phyloP scores from a whole-genome alignment of 1,284 basidiomycete species.

The Gomphus bonarii region DNA sequence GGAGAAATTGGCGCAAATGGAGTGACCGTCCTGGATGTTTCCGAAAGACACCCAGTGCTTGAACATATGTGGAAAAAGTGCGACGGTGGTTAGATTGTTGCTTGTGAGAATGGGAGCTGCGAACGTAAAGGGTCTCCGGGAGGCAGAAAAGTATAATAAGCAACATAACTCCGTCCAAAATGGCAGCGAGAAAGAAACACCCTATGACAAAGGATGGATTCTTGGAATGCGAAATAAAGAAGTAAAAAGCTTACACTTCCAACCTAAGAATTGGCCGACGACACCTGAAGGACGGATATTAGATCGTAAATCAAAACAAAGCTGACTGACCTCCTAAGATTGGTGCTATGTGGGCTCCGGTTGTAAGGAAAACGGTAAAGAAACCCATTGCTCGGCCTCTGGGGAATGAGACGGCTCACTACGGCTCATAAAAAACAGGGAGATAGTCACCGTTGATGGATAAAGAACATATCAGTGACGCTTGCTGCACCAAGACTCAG shows the following conservation, averaged over 20 bases:
- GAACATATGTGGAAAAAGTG: neutral
- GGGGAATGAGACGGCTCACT: neutral
- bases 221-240: neutral
- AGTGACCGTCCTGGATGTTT: constrained; percentile 1
- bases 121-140: constrained; percentile 8
- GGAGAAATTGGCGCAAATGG: constrained; percentile 1
- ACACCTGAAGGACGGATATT: neutral
- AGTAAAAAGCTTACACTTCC: constrained; percentile 1
- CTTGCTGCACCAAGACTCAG: constrained; percentile 6
- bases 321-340: constrained; percentile 5
- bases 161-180: constrained; percentile 1
- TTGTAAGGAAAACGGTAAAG: constrained; percentile 4
- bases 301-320: neutral
- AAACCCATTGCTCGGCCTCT: constrained; percentile 8
- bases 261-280: constrained; percentile 6
- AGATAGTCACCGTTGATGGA: constrained; percentile 1
- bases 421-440: neutral
- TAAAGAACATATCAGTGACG: constrained; percentile 6
- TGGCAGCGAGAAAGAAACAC: constrained; percentile 6
- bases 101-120: neutral
- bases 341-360: constrained; percentile 7
- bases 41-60: neutral
- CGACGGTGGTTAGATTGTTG: neutral
- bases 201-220: neutral
- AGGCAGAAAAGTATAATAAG: constrained; percentile 7